Evolutionary conservation across 2,329 filamentous ascomycete species (phyloP).

Genomic region (Penicillium sp.): DNA sequence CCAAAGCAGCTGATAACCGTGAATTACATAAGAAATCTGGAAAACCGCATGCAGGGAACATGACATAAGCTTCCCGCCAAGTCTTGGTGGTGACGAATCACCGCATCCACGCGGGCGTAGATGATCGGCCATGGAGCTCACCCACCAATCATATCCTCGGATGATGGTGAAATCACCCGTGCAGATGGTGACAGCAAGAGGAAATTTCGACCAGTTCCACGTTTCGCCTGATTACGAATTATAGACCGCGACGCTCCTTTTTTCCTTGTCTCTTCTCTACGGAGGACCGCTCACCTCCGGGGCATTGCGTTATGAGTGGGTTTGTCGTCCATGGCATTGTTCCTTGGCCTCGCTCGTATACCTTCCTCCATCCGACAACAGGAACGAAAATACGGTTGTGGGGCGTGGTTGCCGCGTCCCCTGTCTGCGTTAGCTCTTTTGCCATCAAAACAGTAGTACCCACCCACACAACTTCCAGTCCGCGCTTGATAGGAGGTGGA

Average conservation of each 20-base stretch:
- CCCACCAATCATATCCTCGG: slow-evolving; percentile 24
- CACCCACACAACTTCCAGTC: background rate
- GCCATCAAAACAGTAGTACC: background rate
- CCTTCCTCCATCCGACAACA: background rate
- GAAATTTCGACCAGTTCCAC: slow-evolving; percentile 1
- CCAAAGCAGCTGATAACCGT: background rate
- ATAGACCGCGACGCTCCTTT: background rate
- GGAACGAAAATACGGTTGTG: background rate
- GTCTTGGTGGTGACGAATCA: slow-evolving; percentile 17
- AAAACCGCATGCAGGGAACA: background rate
- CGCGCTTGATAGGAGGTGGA: slow-evolving; percentile 8
- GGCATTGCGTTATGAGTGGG: background rate
- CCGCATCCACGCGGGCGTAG: slow-evolving; percentile 5
- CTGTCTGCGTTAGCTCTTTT: background rate
- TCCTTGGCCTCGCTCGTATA: background rate
- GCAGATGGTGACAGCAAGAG: slow-evolving; percentile 32
- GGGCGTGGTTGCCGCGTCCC: background rate
- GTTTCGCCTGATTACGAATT: background rate
- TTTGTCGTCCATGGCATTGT: background rate
- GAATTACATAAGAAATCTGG: background rate
- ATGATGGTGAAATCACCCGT: slow-evolving; percentile 35
- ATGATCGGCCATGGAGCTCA: slow-evolving; percentile 13
- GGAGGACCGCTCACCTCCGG: background rate
- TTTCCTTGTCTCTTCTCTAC: background rate
- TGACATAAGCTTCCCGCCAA: slow-evolving; percentile 6